Base-by-base conservation (phyloP, 768 basidiomycete species). In the Harrya chromipes region DNA sequence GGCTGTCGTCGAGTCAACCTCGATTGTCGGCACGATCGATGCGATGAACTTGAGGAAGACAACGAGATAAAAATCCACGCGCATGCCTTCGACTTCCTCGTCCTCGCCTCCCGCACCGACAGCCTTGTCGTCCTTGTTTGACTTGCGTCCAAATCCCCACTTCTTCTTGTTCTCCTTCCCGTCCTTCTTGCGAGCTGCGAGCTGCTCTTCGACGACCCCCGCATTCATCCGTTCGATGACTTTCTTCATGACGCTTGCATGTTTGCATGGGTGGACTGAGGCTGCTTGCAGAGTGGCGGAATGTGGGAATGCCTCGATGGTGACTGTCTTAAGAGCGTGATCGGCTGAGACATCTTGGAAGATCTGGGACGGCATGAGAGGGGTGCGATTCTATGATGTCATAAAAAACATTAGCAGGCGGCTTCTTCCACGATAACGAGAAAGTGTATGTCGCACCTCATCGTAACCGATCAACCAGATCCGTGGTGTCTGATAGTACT, bases 41-140 rank as follows among this genome's bases (percentile, higher is more conserved):
- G 93, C 93, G 65, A 98, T 97, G 72, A 98, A 98, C 79, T 98
- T 99, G 74, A 98, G 82, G 82, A 98, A 98, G 47, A 93, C 94
- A 60, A 97, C 91, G 43, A 97, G 81, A 69, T 98, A 98, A 72
- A 97, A 97, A 70, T 99, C 97, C 37, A 99, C 97, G 29, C 94
- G 79, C 80, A 99, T 85, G 31, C 94, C 94, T 61, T 94, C 92
- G 35, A 92, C 83, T 4, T 85, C 87, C 2, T 80, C 81, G 4
- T 71, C 74, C n/a, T 55, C 63, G 1, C 39, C 55, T 3, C 48
- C 55, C 7, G 21, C 26, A 1, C 58, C 52, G 7, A 60, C 60
- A 16, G 43, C 51, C 62, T 78, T 81, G 40, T 77, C 74, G 33
- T 82, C 80, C 66, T 83, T 83, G 48, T 67, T 70, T 12, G 82